A percentile compares a stretch with the other conserved stretches of the same genome.
Conservation (phyloP, 2,329 filamentous ascomycete species). For the Teratosphaeriaceae sp. region DNA sequence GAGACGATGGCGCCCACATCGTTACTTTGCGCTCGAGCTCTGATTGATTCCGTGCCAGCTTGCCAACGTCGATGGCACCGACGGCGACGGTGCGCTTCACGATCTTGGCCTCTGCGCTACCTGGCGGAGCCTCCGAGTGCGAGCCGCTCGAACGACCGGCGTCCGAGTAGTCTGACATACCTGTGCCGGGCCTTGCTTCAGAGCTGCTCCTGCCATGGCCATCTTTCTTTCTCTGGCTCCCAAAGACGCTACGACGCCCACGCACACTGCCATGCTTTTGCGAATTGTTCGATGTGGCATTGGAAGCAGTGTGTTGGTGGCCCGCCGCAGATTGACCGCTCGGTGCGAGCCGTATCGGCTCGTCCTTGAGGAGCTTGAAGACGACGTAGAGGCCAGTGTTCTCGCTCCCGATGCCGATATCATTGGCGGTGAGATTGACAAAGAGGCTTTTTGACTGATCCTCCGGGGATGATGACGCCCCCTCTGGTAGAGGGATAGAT, state of each 20-base stretch:
- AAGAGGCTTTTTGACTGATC: conserved; percentile 78
- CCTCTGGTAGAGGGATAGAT: conserved; percentile 67
- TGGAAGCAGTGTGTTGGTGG: conserved; percentile 3
- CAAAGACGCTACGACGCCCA: conserved; percentile 54
- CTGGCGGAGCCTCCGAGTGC: conserved; percentile 8
- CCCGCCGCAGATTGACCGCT: not conserved
- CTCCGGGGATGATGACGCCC: conserved; percentile 58
- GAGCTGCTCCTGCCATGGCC: conserved; percentile 15
- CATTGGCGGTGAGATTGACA: conserved; percentile 71
- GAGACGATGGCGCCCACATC: conserved; percentile 62
- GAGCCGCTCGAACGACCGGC: conserved; percentile 12
- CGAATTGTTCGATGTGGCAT: not conserved
- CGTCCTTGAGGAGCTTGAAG: conserved; percentile 65
- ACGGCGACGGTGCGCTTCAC: conserved; percentile 67
- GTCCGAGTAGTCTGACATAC: conserved; percentile 20
- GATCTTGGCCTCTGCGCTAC: conserved; percentile 37
- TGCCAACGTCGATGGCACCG: conserved; percentile 68
- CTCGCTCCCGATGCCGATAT: conserved; percentile 57
- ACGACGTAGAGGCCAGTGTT: conserved; percentile 72
- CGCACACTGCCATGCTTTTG: conserved; percentile 24
- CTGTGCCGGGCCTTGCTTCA: conserved; percentile 18
- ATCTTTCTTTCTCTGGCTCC: conserved; percentile 49
- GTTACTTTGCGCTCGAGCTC: conserved; percentile 42
- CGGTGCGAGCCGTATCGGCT: conserved; percentile 30
- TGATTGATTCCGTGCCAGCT: conserved; percentile 19